Percentiles rank a stretch among this genome's conserved stretches.
Conservation (phyloP, 1,284 basidiomycete genomes). For the Cutaneotrichosporon cyanovorans region DNA sequence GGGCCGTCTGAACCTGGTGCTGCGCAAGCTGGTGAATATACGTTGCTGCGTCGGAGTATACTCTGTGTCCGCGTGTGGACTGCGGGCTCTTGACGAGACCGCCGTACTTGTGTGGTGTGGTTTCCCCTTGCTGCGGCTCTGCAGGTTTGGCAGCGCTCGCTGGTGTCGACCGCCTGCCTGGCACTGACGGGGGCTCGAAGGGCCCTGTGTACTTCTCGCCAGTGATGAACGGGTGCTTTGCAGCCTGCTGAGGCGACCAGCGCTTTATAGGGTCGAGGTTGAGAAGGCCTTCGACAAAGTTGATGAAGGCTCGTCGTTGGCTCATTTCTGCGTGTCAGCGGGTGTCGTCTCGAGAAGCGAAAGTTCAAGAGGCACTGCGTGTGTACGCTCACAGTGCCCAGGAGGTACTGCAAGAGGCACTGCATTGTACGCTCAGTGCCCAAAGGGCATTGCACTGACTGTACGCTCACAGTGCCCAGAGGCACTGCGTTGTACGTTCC, state of each 20-base stretch:
- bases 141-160: conserved; percentile 8
- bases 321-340: conserved; percentile 59
- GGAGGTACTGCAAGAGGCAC: no score
- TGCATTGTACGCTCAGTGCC: no score
- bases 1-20: conserved; percentile 86
- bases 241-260: conserved; percentile 96
- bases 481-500: no score
- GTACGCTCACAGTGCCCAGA: no score
- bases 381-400: no score
- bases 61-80: conserved; percentile 64
- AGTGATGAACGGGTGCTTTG: conserved; percentile 94
- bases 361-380: no score
- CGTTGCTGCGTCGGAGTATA: conserved; percentile 83
- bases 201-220: conserved; percentile 89
- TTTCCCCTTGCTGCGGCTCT: conserved; percentile 11
- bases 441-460: no score
- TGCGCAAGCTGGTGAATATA: conserved; percentile 92
- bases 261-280: conserved; percentile 90
- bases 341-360: neutral
- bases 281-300: conserved; percentile 91
- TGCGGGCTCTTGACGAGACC: conserved; percentile 65
- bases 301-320: conserved; percentile 88
- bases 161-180: conserved; percentile 9
- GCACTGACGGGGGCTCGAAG: conserved; percentile 50
- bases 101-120: conserved; percentile 68